Conservation (phyloP, 495 filamentous ascomycete species). For the Penicillium riverlandense region DNA sequence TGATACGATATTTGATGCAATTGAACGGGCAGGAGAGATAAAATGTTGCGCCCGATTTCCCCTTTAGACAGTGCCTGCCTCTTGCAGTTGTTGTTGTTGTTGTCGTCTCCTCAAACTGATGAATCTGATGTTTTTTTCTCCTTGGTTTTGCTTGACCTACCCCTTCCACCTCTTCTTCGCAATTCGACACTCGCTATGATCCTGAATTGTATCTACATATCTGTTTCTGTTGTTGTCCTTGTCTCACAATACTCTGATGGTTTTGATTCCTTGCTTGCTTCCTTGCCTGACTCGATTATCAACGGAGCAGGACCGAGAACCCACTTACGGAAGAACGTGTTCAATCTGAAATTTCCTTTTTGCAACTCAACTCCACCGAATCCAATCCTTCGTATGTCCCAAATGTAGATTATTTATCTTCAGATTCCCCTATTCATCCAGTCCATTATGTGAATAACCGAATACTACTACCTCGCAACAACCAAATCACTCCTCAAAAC, state of each 20-base stretch:
- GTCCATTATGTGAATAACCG: neutral
- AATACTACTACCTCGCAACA: slow-evolving; percentile 43
- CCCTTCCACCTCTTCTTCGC: neutral
- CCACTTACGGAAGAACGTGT: no score
- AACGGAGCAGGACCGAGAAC: no score
- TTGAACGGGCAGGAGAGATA: slow-evolving; percentile 1
- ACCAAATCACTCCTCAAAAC: slow-evolving; percentile 84
- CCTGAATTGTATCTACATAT: slow-evolving; percentile 20
- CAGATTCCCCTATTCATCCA: neutral
- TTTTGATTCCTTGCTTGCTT: neutral
- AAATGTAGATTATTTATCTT: neutral
- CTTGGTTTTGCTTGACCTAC: neutral
- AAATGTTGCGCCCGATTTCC: neutral
- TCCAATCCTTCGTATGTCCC: neutral
- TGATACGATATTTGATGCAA: slow-evolving; percentile 15
- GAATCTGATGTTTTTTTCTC: neutral
- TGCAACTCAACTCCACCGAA: no score
- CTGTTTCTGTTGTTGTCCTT: slow-evolving; percentile 14
- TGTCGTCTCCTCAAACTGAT: neutral
- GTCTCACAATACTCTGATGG: slow-evolving; percentile 13
- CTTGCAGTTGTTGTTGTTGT: neutral
- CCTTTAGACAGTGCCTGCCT: neutral
- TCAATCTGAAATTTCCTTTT: neutral
- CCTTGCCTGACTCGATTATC: no score
- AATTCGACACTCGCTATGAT: slow-evolving; percentile 17